Percentiles rank a stretch among this genome's conserved stretches.
Evolutionary conservation across 2,329 filamentous ascomycete species (phyloP).

Genomic region (Didymella pomorum): DNA sequence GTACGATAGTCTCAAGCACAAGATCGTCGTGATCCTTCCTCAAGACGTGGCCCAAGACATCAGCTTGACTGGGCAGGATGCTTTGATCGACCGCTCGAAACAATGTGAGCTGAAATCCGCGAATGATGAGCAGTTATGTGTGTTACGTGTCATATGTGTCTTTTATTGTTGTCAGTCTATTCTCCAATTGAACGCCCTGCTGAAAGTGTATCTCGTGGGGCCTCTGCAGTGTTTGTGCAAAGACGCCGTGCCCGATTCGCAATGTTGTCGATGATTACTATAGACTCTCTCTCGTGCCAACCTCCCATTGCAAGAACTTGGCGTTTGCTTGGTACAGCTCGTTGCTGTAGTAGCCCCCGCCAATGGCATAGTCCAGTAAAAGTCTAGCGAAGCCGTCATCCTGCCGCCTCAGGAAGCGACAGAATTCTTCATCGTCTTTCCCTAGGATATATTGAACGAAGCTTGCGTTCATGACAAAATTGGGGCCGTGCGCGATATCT

Average conservation of each 20-base stretch:
- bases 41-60: background rate
- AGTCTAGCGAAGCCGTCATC: conserved; percentile 29
- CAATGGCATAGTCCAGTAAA: conserved; percentile 34
- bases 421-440: conserved; percentile 30
- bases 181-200: background rate
- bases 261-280: background rate
- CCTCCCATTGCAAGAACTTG: conserved; percentile 35
- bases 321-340: conserved; percentile 30
- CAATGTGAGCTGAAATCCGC: background rate
- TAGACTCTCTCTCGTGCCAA: conserved; percentile 30
- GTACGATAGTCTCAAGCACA: background rate
- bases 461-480: conserved; percentile 33
- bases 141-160: background rate
- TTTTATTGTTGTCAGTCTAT: background rate
- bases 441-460: conserved; percentile 33
- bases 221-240: background rate
- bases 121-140: background rate
- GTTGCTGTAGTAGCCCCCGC: conserved; percentile 26
- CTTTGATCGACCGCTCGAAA: background rate
- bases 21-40: background rate
- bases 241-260: background rate
- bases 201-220: background rate
- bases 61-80: background rate
- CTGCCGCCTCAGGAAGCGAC: conserved; percentile 33
- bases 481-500: conserved; percentile 21